Base-by-base conservation (phyloP, 2,329 filamentous ascomycete genomes). In the Penicillium digitatum region DNA sequence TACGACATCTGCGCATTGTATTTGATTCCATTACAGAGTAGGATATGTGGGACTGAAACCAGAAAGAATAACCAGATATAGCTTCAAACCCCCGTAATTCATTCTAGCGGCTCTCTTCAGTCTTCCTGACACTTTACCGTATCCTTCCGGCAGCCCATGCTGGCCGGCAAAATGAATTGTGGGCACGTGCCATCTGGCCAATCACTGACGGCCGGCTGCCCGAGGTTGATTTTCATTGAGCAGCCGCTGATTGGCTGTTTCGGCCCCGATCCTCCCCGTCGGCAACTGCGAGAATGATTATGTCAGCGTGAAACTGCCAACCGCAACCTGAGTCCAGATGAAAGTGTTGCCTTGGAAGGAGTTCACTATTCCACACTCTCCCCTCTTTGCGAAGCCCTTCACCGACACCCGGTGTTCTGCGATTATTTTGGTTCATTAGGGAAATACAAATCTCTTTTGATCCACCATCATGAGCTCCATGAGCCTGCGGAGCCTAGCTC, bases 401-500 rank as follows among this genome's bases (percentile, higher is more conserved):
- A 59, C 56, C 61, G 56, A 52, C 46, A 47, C 39, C 52, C 61
- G 62, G 62, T 66, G 61, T 63, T 51, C 55, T 59, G 59, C 38
- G 54, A 38, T 53, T 55, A 44, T 60, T 51, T 60, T 48, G 63
- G 68, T 58, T 64, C 59, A 61, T 62, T 64, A 62, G 65, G 54
- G 61, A 64, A 61, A 39, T 10, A 55, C 55, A 47, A 60, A 55
- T 61, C 60, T 66, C 62, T 65, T 66, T 60, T 63, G 59, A 68
- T 64, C 67, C 66, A 65, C 60, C 71, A 78, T 66, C 63, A 80
- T 80, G 78, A 78, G 76, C 72, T 79, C 77, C 62, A 64, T 74
- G 64, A 72, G 76, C 67, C 70, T 78, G 68, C 76, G 78, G 75
- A 80, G 76, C 72, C 66, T 80, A 63, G 72, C 75, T 74, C 75